Percentiles rank a stretch among this genome's conserved stretches.
Conservation (phyloP, 177 flowering plant genomes). For the Vitis hybrid region DNA sequence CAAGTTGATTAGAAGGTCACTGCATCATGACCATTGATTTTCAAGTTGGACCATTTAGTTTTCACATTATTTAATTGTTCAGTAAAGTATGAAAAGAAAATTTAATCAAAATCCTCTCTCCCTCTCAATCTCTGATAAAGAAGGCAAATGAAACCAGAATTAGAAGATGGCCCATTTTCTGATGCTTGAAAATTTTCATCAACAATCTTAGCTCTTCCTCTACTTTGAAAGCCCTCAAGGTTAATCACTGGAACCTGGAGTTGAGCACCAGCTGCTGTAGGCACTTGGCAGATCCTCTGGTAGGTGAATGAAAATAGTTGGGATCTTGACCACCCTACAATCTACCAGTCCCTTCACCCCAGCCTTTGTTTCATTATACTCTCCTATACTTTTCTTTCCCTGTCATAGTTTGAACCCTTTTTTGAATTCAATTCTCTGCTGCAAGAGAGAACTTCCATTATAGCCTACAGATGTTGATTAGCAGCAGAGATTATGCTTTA, state of each 20-base stretch:
- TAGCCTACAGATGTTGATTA: no score
- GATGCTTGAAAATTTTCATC: conserved; percentile 21
- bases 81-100: no score
- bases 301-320: conserved; percentile 25
- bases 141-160: no score
- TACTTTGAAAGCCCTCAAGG: conserved; percentile 14
- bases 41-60: no score
- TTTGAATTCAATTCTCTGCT: not conserved
- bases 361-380: conserved; percentile 28
- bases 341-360: conserved; percentile 38
- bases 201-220: conserved; percentile 11
- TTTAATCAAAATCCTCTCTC: no score
- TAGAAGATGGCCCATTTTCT: conserved; percentile 36
- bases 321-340: conserved; percentile 26
- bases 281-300: conserved; percentile 3
- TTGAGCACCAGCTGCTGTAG: not conserved
- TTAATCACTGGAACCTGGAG: conserved; percentile 30
- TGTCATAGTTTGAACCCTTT: conserved; percentile 8
- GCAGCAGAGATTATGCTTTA: no score
- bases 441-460: not conserved
- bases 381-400: conserved; percentile 18
- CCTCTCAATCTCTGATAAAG: no score
- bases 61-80: no score
- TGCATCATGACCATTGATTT: no score
- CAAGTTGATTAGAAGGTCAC: no score